Conservation (phyloP, 2,329 filamentous ascomycete species). For the Xylariomycetidae sp. region DNA sequence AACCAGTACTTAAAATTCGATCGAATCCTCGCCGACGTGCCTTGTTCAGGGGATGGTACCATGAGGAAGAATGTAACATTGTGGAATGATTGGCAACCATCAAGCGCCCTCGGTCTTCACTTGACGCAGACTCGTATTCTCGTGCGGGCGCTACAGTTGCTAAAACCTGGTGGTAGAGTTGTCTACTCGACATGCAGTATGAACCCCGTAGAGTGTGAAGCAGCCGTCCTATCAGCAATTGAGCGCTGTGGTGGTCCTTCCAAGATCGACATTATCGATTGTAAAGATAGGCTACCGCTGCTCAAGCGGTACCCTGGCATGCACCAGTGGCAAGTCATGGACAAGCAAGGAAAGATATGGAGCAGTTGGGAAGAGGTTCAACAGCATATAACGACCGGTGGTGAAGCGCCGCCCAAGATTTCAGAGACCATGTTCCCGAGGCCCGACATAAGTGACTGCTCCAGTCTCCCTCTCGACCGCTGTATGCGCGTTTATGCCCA, state of each 20-base stretch:
- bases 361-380: slow-evolving; percentile 78
- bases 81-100: slow-evolving; percentile 92
- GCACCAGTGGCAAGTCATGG: slow-evolving; percentile 84
- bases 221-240: slow-evolving; percentile 83
- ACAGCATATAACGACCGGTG: slow-evolving; percentile 56
- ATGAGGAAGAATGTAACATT: slow-evolving; percentile 87
- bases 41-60: slow-evolving; percentile 94
- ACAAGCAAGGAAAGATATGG: slow-evolving; percentile 77
- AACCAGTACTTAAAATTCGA: slow-evolving; percentile 90
- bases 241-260: slow-evolving; percentile 78
- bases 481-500: slow-evolving; percentile 96
- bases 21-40: slow-evolving; percentile 91
- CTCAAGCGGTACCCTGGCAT: slow-evolving; percentile 75
- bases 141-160: slow-evolving; percentile 87
- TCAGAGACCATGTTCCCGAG: slow-evolving; percentile 79
- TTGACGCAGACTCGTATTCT: slow-evolving; percentile 84
- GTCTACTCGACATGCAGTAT: slow-evolving; percentile 99
- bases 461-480: slow-evolving; percentile 73
- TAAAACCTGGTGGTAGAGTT: slow-evolving; percentile 89
- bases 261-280: slow-evolving; percentile 83
- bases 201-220: slow-evolving; percentile 97
- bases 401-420: slow-evolving; percentile 63
- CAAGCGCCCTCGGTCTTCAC: slow-evolving; percentile 82
- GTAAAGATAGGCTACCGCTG: slow-evolving; percentile 68
- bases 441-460: slow-evolving; percentile 47